Evolutionary conservation across 306 rosid species (phyloP).

Genomic region (Casuarina equisetifolia): DNA sequence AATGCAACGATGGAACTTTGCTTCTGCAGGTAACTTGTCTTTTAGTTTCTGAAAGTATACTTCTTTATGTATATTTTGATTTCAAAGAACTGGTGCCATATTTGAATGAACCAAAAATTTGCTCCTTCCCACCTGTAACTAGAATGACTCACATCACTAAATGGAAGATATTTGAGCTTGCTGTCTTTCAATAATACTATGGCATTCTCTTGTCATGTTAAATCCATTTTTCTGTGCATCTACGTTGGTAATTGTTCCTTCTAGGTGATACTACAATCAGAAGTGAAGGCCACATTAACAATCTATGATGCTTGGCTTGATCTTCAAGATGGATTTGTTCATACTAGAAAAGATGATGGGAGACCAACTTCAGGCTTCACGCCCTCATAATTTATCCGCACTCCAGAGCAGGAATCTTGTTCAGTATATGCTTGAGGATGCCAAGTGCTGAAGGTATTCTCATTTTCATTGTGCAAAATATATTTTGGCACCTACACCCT

Average conservation of each 20-base stretch:
- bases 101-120: not conserved
- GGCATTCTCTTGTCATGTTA: conserved; percentile 17
- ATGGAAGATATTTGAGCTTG: not conserved
- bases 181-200: conserved; percentile 10
- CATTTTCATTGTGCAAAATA: conserved; percentile 1
- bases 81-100: conserved; percentile 5
- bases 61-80: not conserved
- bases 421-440: conserved; percentile 78
- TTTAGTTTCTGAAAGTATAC: conserved; percentile 26
- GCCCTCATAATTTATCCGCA: conserved; percentile 74
- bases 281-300: conserved; percentile 82
- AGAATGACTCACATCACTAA: not conserved
- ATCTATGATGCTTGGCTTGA: conserved; percentile 93
- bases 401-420: conserved; percentile 85
- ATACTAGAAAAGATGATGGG: conserved; percentile 62
- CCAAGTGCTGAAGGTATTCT: conserved; percentile 61
- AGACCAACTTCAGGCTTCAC: conserved; percentile 74
- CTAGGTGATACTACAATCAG: conserved; percentile 90
- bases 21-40: conserved; percentile 78
- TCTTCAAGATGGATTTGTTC: conserved; percentile 96
- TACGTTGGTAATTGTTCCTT: conserved; percentile 35
- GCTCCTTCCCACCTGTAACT: not conserved
- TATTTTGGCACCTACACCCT: conserved; percentile 3
- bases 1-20: conserved; percentile 86
- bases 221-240: conserved; percentile 24